Evolutionary conservation across 179 eudicot species (phyloP), one percentile per base, ranked within the genome.

Genomic region (Vitellaria paradoxa): DNA sequence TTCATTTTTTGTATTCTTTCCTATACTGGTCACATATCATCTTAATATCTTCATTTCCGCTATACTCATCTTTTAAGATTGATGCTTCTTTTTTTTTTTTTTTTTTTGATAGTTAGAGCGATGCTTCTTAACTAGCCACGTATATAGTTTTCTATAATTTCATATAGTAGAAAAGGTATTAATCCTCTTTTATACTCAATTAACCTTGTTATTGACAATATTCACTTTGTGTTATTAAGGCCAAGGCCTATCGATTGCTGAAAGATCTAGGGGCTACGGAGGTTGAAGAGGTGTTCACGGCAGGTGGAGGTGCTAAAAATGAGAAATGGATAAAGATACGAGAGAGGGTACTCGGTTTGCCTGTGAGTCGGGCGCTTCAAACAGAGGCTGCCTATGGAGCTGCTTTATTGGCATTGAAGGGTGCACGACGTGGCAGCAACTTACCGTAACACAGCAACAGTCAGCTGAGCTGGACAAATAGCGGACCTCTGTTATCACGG

Each of bases 381-480:
- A 96, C 99, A 3, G 99, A 96, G 81, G 99, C 98, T 73, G 97
- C 99, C 50, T 94, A 96, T 84, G 99, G 99, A 49, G 97, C 99
- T 74, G 99, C 99, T 66, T 81, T 92, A 47, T 80, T 96, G 85
- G 99, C 99, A 47, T 75, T 92, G 68, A 92, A 88, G 84, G 98
- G 97, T 68, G 83, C 83, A n/a, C 69, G 49, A 15, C 40, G 74
- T 37, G 20, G 55, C 0, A 30, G 37, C 37, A 30, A 2, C 37
- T 30, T 30, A 30, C 66, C 18, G 37, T 11, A 20, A 10, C 8
- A 61, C 13, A 5, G 3, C 20, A 20, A 20, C 68, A 26, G 45
- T 20, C 6, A 11, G 20, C 5, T 10, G 37, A 68, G 23, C 40
- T 10, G 37, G 6, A 40, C 4, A n/a, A 67, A 67, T 68, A 6